Evolutionary conservation across 331 rosid genomes (phyloP).

Genomic region (Malus hybrid): DNA sequence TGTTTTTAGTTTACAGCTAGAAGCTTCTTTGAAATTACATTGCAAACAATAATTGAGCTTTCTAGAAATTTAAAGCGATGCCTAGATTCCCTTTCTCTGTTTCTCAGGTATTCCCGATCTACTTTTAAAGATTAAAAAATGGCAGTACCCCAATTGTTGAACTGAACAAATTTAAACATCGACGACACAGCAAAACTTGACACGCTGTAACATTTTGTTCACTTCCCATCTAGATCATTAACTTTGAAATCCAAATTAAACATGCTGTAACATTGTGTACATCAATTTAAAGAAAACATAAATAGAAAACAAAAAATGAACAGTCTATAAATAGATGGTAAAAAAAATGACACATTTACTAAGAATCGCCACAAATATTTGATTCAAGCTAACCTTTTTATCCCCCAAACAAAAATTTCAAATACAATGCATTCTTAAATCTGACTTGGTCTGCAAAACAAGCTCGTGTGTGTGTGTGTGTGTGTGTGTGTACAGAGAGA

Average conservation of each 20-base stretch:
- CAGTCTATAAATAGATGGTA: background rate
- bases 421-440: background rate
- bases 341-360: background rate
- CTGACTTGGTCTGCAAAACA: background rate
- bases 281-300: background rate
- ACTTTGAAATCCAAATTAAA: background rate
- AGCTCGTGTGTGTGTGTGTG: background rate
- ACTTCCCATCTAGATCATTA: background rate
- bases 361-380: background rate
- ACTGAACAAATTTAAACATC: background rate
- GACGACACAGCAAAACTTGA: background rate
- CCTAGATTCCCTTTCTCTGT: background rate
- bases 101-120: background rate
- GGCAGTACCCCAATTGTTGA: background rate
- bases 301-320: background rate
- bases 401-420: background rate
- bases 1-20: background rate
- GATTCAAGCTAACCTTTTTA: background rate
- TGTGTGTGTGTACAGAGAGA: background rate
- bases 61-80: background rate
- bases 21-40: background rate
- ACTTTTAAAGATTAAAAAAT: too few relatives aligned
- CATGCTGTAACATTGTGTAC: background rate
- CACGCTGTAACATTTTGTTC: background rate
- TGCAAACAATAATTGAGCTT: background rate